These are phyloP conservation scores for Diplodia corticola DNA, from an alignment of 2,329 filamentous ascomycete species.

Conservation along the genomic window DNA sequence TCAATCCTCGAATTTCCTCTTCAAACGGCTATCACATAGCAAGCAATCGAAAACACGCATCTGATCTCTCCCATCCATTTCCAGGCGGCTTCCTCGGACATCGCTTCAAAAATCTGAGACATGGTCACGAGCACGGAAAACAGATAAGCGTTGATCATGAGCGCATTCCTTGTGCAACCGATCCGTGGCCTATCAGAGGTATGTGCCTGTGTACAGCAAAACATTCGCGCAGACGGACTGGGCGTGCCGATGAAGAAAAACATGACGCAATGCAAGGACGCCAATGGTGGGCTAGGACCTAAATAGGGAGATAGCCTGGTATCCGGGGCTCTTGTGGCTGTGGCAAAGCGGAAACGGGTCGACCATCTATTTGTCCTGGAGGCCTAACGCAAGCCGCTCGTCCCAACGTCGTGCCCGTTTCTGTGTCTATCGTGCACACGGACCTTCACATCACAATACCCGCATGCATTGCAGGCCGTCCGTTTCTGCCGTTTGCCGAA, in stretches of 20 bases:
- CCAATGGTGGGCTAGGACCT: not conserved
- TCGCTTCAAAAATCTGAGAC: not conserved
- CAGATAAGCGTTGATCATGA: slow-evolving; percentile 12
- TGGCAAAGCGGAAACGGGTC: not conserved
- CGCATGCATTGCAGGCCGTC: not conserved
- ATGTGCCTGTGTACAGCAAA: not conserved
- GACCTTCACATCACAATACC: not conserved
- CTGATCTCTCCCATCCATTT: not conserved
- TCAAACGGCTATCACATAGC: not conserved
- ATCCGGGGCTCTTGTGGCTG: slow-evolving; percentile 1
- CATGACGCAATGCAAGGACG: slow-evolving; percentile 4
- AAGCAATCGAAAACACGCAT: slow-evolving; percentile 11
- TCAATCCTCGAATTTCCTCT: not conserved
- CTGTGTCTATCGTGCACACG: not conserved
- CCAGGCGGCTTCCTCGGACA: not conserved
- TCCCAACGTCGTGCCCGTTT: not conserved
- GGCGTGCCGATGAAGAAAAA: not conserved
- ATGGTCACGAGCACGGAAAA: slow-evolving; percentile 2
- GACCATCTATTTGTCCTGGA: not conserved
- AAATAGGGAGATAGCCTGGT: not conserved
- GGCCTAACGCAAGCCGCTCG: not conserved
- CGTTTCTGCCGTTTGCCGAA: not conserved
- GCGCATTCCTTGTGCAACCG: not conserved
- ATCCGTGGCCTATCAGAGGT: no score
- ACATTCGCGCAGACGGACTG: not conserved